A percentile compares a stretch with the other conserved stretches of the same genome.
These are phyloP conservation scores for Carnegiea gigantea DNA, from an alignment of 179 eudicot genomes.

Conservation along the genomic window DNA sequence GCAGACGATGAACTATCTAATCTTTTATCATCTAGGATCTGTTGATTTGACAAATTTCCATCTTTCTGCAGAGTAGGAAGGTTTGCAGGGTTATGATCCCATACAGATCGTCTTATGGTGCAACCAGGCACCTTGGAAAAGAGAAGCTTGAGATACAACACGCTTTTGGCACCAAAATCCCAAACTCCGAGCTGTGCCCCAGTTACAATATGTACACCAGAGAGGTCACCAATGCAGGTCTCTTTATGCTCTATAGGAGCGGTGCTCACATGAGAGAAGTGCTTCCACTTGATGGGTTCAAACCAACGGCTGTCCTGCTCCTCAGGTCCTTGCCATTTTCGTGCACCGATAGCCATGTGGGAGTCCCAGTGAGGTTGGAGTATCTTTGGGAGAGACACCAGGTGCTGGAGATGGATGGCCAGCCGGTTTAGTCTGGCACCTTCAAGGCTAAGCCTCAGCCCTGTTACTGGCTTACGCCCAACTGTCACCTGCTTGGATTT, in stretches of 20 bases:
- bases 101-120: constrained; percentile 89
- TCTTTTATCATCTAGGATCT: constrained; percentile 42
- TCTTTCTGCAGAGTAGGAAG: constrained; percentile 36
- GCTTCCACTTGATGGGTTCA: constrained; percentile 97
- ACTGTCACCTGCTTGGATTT: constrained; percentile 69
- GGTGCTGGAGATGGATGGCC: constrained; percentile 81
- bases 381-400: constrained; percentile 91
- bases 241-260: constrained; percentile 92
- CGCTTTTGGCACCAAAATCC: constrained; percentile 92
- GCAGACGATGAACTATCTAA: constrained; percentile 40
- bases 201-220: constrained; percentile 92
- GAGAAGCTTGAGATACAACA: constrained; percentile 85
- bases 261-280: constrained; percentile 94
- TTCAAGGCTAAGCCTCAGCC: constrained; percentile 78
- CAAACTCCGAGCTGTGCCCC: constrained; percentile 98
- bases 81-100: constrained; percentile 94
- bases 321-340: constrained; percentile 95
- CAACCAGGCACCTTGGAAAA: constrained; percentile 99
- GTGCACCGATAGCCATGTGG: constrained; percentile 94
- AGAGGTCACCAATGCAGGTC: constrained; percentile 84
- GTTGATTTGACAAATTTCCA: constrained; percentile 37
- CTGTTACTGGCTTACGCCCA: constrained; percentile 97
- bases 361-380: constrained; percentile 98
- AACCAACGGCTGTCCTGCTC: constrained; percentile 99
- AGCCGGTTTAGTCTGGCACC: constrained; percentile 89